Base-by-base conservation (phyloP, 257 asterid genomes). In the Eustoma russellianum region DNA sequence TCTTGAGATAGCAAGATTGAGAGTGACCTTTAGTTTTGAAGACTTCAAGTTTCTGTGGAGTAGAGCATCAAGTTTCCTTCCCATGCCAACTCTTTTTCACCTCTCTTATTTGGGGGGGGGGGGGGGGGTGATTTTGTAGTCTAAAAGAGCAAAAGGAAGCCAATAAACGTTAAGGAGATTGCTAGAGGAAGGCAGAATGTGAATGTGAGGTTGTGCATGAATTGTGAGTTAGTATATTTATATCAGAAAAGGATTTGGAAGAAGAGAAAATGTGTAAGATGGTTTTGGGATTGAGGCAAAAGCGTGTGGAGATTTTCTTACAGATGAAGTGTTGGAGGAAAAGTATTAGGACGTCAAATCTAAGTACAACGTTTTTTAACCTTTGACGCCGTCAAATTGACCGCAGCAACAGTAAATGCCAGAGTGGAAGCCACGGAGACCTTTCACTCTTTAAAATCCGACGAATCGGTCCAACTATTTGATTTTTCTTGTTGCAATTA, bases 61-160 rank as follows among this genome's bases (percentile, higher is more conserved):
- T 18, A 86, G 53, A 40, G 92, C 79, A 65, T 84, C 95, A 56
- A 91, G 74, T 56, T 59, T 91, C 74, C 59, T 91, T 9, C 96
- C 89, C 94, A 91, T 91, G 33, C 57, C 48, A 33, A 4, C 19
- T 19, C 47, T 53, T 6, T 47, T 33, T 52, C 30, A 24, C 30
- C 30, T 24, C 1, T 24, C 30, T 24, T 4, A n/a, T n/a, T 24
- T 24, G 30, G 1, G 34, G 56, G 35, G 6, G 56, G 56, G 9
- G 13, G 33, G 5, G 56, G 33, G n/a, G 46, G 44, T 53, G 57
- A 6, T 13, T 38, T 38, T 38, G 9, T 38, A 4, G 7, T 11
- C 43, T 38, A 35, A 35, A 35, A 35, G 41, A 1, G 50, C 18
- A 41, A 48, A 41, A 55, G 5, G 38, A 47, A 41, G 24, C 15